Evolutionary conservation across 2,329 filamentous ascomycete genomes (phyloP).

Genomic region (Tricladium varicosporioides): DNA sequence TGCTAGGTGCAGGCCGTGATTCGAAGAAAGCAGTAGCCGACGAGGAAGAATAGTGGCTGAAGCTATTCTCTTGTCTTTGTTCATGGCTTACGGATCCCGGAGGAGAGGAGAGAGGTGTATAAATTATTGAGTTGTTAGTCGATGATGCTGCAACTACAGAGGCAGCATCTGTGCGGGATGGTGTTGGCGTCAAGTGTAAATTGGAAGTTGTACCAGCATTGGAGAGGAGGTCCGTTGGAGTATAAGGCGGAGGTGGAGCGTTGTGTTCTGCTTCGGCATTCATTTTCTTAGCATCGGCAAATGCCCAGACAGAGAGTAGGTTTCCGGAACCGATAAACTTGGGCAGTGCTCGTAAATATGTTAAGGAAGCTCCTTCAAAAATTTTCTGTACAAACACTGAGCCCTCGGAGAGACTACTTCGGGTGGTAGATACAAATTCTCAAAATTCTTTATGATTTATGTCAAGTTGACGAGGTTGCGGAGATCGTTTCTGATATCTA

Average conservation of each 20-base stretch:
- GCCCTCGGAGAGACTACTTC: no score
- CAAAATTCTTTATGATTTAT: no score
- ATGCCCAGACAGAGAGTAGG: neutral
- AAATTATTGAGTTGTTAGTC: conserved; percentile 23
- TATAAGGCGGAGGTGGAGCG: conserved; percentile 53
- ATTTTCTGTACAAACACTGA: no score
- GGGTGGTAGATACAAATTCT: no score
- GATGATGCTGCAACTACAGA: conserved; percentile 33
- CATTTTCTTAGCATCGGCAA: neutral
- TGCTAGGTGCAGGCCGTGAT: conserved; percentile 27
- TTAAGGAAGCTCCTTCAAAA: no score
- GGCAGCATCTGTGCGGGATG: conserved; percentile 36
- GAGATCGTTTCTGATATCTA: neutral
- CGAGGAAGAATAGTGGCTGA: conserved; percentile 17
- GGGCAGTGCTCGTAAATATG: no score
- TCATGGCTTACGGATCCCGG: conserved; percentile 22
- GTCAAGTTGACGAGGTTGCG: no score
- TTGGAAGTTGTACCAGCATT: conserved; percentile 35
- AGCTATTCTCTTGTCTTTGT: conserved; percentile 10
- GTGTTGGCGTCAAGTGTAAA: conserved; percentile 25
- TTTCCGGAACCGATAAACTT: neutral
- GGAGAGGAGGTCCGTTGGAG: conserved; percentile 56
- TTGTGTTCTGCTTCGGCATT: neutral
- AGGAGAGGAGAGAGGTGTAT: conserved; percentile 28
- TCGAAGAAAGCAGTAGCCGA: conserved; percentile 30